Conservation (phyloP, 192 early-diverging fungal species). For the Phlyctochytrium planicorne region DNA sequence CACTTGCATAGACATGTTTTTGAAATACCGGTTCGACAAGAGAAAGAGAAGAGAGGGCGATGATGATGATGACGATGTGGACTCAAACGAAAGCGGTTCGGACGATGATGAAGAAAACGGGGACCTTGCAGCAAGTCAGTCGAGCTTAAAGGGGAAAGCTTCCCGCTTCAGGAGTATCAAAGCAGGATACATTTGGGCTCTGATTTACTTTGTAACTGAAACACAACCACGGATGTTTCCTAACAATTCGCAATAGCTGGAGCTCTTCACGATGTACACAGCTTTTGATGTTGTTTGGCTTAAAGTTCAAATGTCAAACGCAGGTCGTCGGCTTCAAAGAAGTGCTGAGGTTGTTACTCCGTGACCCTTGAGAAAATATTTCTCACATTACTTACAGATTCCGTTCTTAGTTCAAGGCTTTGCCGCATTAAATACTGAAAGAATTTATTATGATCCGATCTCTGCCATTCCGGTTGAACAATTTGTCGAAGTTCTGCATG, state of each 20-base stretch:
- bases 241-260: background rate
- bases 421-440: background rate
- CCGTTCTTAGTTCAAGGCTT: background rate
- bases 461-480: background rate
- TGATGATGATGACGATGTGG: background rate
- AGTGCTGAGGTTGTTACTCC: background rate
- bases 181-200: too few species aligned
- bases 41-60: background rate
- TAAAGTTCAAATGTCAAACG: background rate
- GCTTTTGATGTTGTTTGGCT: background rate
- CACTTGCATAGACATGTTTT: background rate
- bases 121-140: background rate
- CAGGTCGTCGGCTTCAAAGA: background rate
- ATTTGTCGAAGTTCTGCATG: background rate
- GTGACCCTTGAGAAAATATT: background rate
- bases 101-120: background rate
- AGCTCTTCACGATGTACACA: background rate
- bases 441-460: background rate
- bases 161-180: too few species aligned
- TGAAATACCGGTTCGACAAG: background rate
- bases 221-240: too few species aligned
- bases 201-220: too few species aligned
- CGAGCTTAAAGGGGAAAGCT: too few species aligned
- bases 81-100: too few species aligned
- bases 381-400: too few species aligned